Conservation (phyloP, 805 yeast species). For the Cyberlindnera subsufficiens region DNA sequence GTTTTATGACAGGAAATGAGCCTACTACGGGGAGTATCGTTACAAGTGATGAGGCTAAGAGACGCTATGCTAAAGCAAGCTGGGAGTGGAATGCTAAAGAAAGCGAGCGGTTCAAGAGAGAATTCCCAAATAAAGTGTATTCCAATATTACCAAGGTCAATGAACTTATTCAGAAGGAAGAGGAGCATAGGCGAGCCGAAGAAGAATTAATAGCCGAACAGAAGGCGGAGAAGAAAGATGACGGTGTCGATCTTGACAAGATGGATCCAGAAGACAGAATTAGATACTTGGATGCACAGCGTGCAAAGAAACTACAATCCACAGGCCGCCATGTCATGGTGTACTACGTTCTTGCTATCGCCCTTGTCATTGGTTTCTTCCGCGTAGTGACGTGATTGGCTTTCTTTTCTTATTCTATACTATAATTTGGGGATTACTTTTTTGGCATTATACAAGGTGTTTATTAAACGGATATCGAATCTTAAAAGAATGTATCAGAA, state of each 20-base stretch:
- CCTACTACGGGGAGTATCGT: conserved; percentile 76
- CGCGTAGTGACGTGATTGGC: conserved; percentile 6
- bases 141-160: conserved; percentile 23
- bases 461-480: neutral
- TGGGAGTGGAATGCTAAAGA: conserved; percentile 51
- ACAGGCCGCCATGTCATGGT: conserved; percentile 1
- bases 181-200: conserved; percentile 4
- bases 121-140: conserved; percentile 65
- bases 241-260: conserved; percentile 28
- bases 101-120: conserved; percentile 50
- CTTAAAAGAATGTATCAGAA: conserved; percentile 22
- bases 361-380: conserved; percentile 24
- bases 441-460: neutral
- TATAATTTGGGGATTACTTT: neutral
- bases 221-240: conserved; percentile 20
- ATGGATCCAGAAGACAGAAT: conserved; percentile 62
- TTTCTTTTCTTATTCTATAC: neutral
- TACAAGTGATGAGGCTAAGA: conserved; percentile 55
- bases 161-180: conserved; percentile 15
- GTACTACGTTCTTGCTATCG: conserved; percentile 30
- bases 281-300: conserved; percentile 30
- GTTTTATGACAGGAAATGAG: conserved; percentile 90
- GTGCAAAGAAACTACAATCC: neutral
- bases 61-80: conserved; percentile 51
- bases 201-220: conserved; percentile 20